phyloP scores from a whole-genome alignment of 495 filamentous ascomycete species.

The Parathielavia appendiculata region DNA sequence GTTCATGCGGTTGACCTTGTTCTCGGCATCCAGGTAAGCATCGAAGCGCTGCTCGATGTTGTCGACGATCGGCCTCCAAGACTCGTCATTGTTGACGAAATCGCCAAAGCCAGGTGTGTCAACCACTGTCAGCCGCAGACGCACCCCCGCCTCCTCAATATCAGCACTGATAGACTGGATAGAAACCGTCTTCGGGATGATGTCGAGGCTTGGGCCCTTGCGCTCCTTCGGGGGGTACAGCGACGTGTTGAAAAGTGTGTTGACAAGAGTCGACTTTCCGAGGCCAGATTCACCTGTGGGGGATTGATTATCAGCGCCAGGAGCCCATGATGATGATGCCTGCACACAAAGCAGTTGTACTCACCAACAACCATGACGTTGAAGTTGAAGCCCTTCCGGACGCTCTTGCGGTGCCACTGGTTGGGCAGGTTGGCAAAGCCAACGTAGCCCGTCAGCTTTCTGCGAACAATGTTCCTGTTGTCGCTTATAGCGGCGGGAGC shows the following conservation, averaged over 20 bases:
- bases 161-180: constrained; percentile 98
- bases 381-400: constrained; percentile 99
- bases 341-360: constrained; percentile 23
- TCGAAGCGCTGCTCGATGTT: constrained; percentile 99
- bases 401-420: constrained; percentile 99
- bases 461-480: constrained; percentile 93
- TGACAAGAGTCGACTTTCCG: constrained; percentile 98
- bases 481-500: constrained; percentile 73
- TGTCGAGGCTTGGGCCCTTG: constrained; percentile 92
- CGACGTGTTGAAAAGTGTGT: constrained; percentile 98
- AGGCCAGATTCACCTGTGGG: constrained; percentile 90
- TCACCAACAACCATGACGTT: constrained; percentile 99
- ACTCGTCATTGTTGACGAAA: constrained; percentile 99
- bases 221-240: constrained; percentile 98
- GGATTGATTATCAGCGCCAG: constrained; percentile 14
- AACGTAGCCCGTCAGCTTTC: constrained; percentile 97
- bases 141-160: constrained; percentile 98
- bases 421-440: constrained; percentile 98
- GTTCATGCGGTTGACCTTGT: constrained; percentile 99
- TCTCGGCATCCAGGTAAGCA: constrained; percentile 96
- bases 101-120: constrained; percentile 98
- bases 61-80: constrained; percentile 96
- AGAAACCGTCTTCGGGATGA: constrained; percentile 97
- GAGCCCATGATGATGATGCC: neutral
- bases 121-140: constrained; percentile 92